Base-by-base conservation (phyloP, 2,329 filamentous ascomycete species). In the Phialophora macrospora region DNA sequence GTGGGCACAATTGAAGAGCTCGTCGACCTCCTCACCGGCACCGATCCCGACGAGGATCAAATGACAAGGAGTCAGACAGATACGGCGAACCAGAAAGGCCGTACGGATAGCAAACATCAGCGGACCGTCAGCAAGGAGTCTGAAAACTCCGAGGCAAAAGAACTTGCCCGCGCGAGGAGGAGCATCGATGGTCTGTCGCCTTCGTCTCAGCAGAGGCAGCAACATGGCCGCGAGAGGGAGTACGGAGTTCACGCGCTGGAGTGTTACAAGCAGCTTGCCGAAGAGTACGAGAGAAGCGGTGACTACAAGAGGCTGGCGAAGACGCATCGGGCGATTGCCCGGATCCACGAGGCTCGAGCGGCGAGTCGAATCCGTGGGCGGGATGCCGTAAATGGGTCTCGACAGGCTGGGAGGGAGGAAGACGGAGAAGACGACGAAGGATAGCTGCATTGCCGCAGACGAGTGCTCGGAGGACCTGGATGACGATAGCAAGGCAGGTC, bases 291-390 rank as follows among this genome's bases (percentile, higher is more conserved):
- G 79, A 87, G 85, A 71, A 96, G 93, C 66, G 80, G 91, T 0
- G 95, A 99, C 78, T 97, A 96, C 73, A 84, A 89, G 38, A 97
- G 99, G 79, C 84, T 99, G 26, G 93, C 95, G 0, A 87, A 93
- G 67, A 90, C 93, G 0, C 90, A 97, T 76, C 85, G 93, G 66
- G 93, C 94, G 6, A 97, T 97, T 80, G 94, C 93, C 22, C 91
- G 90, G 58, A 93, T 98, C 26, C 93, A 97, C 76, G 95, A 98
- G 46, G 68, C 69, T 4, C 76, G 71, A 41, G 71, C 71, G 8
- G 65, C 68, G 26, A 69, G 67, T 48, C 69, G 68, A 12, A 20
- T 64, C 4, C 63, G 59, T 7, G 58, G 58, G 48, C 24, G 58
- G 20, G 58, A 60, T 14, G 48, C 28, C 46, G 54, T 55, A 20